phyloP scores from a whole-genome alignment of 768 basidiomycete genomes.

The Pisolithus orientalis region DNA sequence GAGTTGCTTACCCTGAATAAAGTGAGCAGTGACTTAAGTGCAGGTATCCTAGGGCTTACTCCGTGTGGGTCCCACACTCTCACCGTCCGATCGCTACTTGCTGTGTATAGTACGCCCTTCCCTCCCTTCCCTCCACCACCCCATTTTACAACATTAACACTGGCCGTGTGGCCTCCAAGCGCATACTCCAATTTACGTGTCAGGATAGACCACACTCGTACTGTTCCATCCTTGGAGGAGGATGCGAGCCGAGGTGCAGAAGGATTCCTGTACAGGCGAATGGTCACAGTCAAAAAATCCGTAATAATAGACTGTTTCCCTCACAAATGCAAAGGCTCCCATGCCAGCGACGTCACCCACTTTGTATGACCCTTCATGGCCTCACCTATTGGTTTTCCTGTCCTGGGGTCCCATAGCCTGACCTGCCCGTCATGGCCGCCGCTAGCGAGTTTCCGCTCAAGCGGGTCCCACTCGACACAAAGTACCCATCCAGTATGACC shows the following conservation, averaged over 20 bases:
- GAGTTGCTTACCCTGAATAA: constrained; percentile 68
- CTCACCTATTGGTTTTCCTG: constrained; percentile 83
- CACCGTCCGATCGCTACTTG: constrained; percentile 90
- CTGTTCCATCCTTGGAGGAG: constrained; percentile 93
- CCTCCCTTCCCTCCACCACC: constrained; percentile 71
- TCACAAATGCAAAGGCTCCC: constrained; percentile 94
- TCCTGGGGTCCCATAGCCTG: constrained; percentile 90
- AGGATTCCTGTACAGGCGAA: constrained; percentile 50
- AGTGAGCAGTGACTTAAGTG: constrained; percentile 2
- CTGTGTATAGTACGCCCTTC: constrained; percentile 83
- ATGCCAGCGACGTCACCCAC: constrained; percentile 92
- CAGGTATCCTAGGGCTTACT: constrained; percentile 35
- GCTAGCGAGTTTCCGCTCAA: constrained; percentile 85
- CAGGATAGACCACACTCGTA: constrained; percentile 85
- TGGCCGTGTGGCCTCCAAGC: constrained; percentile 89
- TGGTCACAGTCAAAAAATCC: constrained; percentile 1
- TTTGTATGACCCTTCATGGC: constrained; percentile 91
- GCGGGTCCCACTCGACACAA: constrained; percentile 94
- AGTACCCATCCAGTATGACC: constrained; percentile 97
- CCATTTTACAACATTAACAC: constrained; percentile 95
- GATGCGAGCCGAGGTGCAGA: constrained; percentile 81
- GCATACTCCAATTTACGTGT: constrained; percentile 73
- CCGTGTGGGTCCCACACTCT: constrained; percentile 88
- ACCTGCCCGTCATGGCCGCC: constrained; percentile 95
- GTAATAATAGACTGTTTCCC: constrained; percentile 18